Conservation (phyloP, 2,329 filamentous ascomycete genomes). For the Alternaria burnsii region DNA sequence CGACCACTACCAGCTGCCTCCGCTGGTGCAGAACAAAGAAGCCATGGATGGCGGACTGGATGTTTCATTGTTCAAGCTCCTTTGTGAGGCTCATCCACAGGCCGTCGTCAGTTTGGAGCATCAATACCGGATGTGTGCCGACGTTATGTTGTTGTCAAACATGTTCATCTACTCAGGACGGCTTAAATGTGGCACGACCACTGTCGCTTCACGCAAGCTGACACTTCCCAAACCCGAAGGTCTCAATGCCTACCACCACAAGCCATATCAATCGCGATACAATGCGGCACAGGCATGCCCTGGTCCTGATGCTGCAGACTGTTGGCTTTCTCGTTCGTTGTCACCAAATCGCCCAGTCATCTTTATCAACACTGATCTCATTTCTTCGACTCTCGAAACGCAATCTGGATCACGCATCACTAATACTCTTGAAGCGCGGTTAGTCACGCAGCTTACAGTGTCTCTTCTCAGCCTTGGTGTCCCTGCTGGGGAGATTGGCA, state of each 20-base stretch:
- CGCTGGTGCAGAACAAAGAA: slow-evolving; percentile 90
- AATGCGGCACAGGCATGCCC: slow-evolving; percentile 56
- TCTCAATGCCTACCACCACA: slow-evolving; percentile 47
- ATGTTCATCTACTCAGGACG: slow-evolving; percentile 90
- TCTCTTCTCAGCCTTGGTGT: slow-evolving; percentile 79
- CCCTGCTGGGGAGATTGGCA: slow-evolving; percentile 78
- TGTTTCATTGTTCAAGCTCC: slow-evolving; percentile 89
- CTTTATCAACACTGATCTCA: slow-evolving; percentile 87
- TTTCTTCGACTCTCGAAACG: slow-evolving; percentile 73
- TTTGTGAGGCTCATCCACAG: slow-evolving; percentile 86
- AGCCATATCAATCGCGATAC: slow-evolving; percentile 21
- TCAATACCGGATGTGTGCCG: slow-evolving; percentile 98
- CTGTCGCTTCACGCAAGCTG: slow-evolving; percentile 75
- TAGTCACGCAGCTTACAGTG: slow-evolving; percentile 83
- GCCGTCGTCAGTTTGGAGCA: slow-evolving; percentile 93
- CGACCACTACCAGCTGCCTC: slow-evolving; percentile 95
- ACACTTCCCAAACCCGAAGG: slow-evolving; percentile 63
- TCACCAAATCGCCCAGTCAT: slow-evolving; percentile 76
- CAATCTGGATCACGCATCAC: slow-evolving; percentile 81
- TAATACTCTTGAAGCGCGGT: slow-evolving; percentile 81
- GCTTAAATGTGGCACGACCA: slow-evolving; percentile 85
- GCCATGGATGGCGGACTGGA: slow-evolving; percentile 87
- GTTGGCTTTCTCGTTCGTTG: slow-evolving; percentile 81
- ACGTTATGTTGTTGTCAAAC: slow-evolving; percentile 95
- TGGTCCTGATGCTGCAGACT: slow-evolving; percentile 59